These are phyloP conservation scores for Lepraria neglecta DNA, from an alignment of 495 filamentous ascomycete species.

Conservation along the genomic window DNA sequence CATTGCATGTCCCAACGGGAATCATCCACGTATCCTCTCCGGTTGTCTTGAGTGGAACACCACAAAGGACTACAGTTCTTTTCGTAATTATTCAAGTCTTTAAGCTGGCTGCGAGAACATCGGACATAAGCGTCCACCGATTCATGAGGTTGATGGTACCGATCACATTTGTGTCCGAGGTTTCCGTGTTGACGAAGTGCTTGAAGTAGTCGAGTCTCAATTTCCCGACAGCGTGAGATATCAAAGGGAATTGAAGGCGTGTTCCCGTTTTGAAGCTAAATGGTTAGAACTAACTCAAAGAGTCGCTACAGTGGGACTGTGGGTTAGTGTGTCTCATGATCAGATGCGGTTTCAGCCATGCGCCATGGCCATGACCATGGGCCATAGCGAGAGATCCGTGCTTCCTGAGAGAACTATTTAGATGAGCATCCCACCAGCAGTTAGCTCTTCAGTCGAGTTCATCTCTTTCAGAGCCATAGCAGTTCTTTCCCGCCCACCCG, in stretches of 20 bases:
- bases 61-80: neutral
- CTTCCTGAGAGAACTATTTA: too few relatives aligned
- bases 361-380: too few relatives aligned
- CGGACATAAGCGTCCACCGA: neutral
- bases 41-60: neutral
- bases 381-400: too few relatives aligned
- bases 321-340: too few relatives aligned
- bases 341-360: too few relatives aligned
- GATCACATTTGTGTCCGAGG: neutral
- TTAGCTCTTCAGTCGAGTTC: too few relatives aligned
- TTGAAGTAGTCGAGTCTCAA: neutral
- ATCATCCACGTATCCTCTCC: too few relatives aligned
- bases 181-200: neutral
- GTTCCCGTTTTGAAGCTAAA: neutral
- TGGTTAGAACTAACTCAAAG: neutral
- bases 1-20: neutral
- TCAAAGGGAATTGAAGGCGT: neutral
- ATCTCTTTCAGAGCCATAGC: too few relatives aligned
- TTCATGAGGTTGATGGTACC: neutral
- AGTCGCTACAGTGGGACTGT: too few relatives aligned
- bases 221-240: too few relatives aligned
- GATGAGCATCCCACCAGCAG: too few relatives aligned
- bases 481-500: too few relatives aligned
- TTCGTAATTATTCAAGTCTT: neutral
- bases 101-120: neutral